Percentiles rank a stretch among this genome's conserved stretches.
These are phyloP conservation scores for Colletotrichum orchidophilum DNA, from an alignment of 2,329 filamentous ascomycete genomes.

Conservation along the genomic window DNA sequence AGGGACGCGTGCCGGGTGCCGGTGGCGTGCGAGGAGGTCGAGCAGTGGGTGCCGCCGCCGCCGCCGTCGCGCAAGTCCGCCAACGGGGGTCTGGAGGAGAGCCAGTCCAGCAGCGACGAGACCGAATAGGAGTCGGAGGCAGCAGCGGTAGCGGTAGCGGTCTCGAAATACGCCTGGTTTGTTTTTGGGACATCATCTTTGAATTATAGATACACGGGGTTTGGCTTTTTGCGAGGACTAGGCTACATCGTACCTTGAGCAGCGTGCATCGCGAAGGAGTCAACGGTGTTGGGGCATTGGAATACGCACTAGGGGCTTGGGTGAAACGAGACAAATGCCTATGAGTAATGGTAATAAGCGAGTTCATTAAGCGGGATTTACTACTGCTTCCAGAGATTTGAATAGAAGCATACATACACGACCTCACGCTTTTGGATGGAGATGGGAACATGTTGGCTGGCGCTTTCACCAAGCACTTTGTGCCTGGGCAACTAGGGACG, in stretches of 20 bases:
- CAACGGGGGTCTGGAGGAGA: slow-evolving; percentile 5
- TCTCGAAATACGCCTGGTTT: neutral
- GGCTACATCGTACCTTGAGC: neutral
- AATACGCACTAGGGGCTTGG: neutral
- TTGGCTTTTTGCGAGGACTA: neutral
- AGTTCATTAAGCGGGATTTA: neutral
- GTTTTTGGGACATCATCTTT: neutral
- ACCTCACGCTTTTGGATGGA: neutral
- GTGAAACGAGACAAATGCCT: neutral
- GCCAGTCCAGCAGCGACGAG: slow-evolving; percentile 31
- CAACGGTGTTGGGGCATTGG: neutral
- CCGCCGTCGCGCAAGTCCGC: slow-evolving; percentile 35
- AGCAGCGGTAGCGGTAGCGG: neutral
- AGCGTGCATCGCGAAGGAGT: slow-evolving; percentile 22
- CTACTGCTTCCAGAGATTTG: neutral
- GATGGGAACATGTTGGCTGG: too few species aligned
- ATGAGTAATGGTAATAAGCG: slow-evolving; percentile 12
- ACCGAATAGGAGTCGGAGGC: neutral
- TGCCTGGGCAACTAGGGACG: too few species aligned
- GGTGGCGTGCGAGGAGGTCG: slow-evolving; percentile 66
- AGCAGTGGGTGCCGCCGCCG: slow-evolving; percentile 45
- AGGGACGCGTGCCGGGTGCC: slow-evolving; percentile 70
- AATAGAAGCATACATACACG: neutral
- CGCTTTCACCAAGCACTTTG: too few species aligned
- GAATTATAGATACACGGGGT: neutral